These are phyloP conservation scores for Podila verticillata DNA, from an alignment of 192 early-diverging fungal genomes.

Conservation along the genomic window DNA sequence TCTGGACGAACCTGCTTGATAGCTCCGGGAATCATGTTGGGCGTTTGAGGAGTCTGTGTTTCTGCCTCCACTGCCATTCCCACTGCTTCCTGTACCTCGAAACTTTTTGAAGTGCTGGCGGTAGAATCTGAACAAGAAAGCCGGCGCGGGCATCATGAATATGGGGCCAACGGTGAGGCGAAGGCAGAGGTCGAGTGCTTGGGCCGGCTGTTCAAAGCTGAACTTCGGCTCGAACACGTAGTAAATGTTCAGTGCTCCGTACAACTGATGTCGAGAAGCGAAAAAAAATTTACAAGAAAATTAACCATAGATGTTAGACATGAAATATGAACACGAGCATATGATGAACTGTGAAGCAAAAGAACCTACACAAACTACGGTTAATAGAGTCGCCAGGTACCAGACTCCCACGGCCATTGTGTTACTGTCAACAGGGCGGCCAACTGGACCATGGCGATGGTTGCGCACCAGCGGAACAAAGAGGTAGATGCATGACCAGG, in stretches of 20 bases:
- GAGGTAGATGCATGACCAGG: constrained; percentile 30
- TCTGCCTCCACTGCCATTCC: neutral
- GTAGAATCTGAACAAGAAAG: constrained; percentile 18
- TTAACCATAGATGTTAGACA: neutral
- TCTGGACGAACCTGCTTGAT: neutral
- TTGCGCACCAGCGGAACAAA: constrained; percentile 33
- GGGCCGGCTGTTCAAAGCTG: constrained; percentile 15
- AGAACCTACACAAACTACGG: constrained; percentile 14
- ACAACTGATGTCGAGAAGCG: neutral
- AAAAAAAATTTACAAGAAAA: neutral
- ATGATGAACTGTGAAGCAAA: neutral
- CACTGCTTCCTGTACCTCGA: neutral
- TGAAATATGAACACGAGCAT: neutral
- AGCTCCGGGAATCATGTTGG: neutral
- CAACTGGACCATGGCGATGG: constrained; percentile 20
- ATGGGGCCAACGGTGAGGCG: constrained; percentile 25
- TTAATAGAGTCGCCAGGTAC: constrained; percentile 23
- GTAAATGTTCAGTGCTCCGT: constrained; percentile 9
- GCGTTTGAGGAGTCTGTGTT: neutral
- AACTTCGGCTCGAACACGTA: neutral
- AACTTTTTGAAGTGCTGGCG: constrained; percentile 10
- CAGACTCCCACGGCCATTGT: constrained; percentile 40
- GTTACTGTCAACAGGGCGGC: constrained; percentile 21
- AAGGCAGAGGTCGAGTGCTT: constrained; percentile 46
- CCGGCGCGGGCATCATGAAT: constrained; percentile 31